Percentiles rank a stretch among this genome's conserved stretches.
Evolutionary conservation across 2,329 filamentous ascomycete species (phyloP).

Genomic region (Penicillium nordicum): DNA sequence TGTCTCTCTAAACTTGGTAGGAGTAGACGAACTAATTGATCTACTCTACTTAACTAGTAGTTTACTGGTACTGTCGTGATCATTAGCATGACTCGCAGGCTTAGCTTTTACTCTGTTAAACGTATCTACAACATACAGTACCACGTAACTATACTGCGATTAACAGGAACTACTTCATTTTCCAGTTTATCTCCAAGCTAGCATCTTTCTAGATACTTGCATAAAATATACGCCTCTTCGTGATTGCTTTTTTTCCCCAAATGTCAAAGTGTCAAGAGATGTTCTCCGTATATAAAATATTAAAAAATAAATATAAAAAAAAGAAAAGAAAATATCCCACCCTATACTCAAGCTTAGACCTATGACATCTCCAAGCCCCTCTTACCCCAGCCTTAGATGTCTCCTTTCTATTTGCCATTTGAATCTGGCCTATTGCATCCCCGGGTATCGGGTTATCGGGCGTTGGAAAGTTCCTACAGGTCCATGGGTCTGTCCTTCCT

Average conservation of each 20-base stretch:
- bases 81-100: constrained; percentile 14
- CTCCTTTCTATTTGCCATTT: constrained; percentile 11
- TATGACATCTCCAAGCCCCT: background rate
- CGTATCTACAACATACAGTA: background rate
- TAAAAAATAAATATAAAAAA: background rate
- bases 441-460: constrained; percentile 10
- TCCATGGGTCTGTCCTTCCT: constrained; percentile 5
- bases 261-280: background rate
- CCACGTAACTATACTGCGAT: background rate
- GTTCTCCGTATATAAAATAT: background rate
- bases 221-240: background rate
- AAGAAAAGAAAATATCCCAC: background rate
- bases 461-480: background rate
- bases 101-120: background rate
- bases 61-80: background rate
- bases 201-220: background rate
- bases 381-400: background rate
- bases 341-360: background rate
- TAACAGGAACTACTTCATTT: background rate
- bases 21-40: background rate
- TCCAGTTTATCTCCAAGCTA: background rate
- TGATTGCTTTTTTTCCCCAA: constrained; percentile 3
- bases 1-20: too few species aligned
- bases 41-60: background rate
- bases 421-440: constrained; percentile 12